phyloP scores from a whole-genome alignment of 2,329 filamentous ascomycete species.

The Pseudogymnoascus sp. region DNA sequence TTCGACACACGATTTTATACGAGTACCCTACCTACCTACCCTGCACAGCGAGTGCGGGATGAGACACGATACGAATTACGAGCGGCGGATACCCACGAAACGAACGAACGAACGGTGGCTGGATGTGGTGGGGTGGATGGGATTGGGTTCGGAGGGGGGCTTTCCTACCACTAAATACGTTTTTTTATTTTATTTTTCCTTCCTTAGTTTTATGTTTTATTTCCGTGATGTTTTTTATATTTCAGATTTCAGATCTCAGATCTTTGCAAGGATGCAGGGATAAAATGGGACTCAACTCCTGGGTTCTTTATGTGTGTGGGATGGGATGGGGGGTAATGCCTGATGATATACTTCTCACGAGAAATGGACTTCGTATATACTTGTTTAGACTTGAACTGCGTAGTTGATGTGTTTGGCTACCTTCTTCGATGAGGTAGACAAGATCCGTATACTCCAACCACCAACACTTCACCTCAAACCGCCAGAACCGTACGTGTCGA shows the following conservation, averaged over 20 bases:
- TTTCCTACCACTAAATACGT: neutral
- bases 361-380: neutral
- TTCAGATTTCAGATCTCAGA: neutral
- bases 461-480: too few species aligned
- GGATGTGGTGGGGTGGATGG: neutral
- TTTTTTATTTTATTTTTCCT: neutral
- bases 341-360: neutral
- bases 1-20: too few species aligned
- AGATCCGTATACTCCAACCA: too few species aligned
- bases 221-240: neutral
- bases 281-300: neutral
- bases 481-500: too few species aligned
- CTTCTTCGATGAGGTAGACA: too few species aligned
- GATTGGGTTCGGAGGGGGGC: neutral
- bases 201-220: neutral
- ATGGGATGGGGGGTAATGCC: neutral
- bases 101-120: neutral
- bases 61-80: neutral
- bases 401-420: neutral
- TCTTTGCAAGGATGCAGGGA: neutral
- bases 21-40: too few species aligned
- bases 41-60: too few species aligned
- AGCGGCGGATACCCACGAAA: neutral
- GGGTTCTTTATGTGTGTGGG: neutral
- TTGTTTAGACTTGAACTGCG: neutral